These are phyloP conservation scores for Phaeosphaeria sp. DNA, from an alignment of 2,329 filamentous ascomycete genomes.

Conservation along the genomic window DNA sequence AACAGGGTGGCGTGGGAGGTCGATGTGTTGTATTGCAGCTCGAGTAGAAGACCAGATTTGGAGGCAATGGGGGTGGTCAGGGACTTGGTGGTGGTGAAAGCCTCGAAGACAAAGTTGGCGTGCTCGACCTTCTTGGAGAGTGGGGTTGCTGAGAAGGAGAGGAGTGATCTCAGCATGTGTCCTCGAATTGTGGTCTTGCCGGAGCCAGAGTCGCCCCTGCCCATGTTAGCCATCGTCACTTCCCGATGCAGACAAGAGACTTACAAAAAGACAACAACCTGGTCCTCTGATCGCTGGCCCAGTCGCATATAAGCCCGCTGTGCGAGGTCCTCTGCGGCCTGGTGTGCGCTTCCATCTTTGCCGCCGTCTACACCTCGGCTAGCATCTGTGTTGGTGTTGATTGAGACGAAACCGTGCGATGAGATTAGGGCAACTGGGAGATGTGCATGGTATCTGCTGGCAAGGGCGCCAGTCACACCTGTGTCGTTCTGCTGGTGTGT, in stretches of 20 bases:
- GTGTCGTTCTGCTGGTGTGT: constrained; percentile 79
- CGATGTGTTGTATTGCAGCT: constrained; percentile 94
- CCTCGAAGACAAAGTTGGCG: constrained; percentile 94
- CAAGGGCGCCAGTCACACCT: constrained; percentile 81
- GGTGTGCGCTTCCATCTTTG: constrained; percentile 90
- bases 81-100: constrained; percentile 95
- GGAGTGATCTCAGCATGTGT: constrained; percentile 82
- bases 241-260: constrained; percentile 45
- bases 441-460: constrained; percentile 89
- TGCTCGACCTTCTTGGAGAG: constrained; percentile 92
- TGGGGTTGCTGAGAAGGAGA: constrained; percentile 90
- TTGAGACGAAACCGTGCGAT: constrained; percentile 86
- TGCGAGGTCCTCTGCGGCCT: constrained; percentile 90
- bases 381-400: constrained; percentile 95
- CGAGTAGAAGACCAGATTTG: constrained; percentile 93
- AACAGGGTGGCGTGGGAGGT: constrained; percentile 86
- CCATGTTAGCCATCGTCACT: constrained; percentile 7
- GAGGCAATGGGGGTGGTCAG: constrained; percentile 94
- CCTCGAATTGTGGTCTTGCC: constrained; percentile 95
- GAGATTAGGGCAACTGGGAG: constrained; percentile 87
- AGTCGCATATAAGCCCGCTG: constrained; percentile 84
- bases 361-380: constrained; percentile 87
- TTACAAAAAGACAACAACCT: constrained; percentile 91
- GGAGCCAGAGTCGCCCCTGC: constrained; percentile 90
- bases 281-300: constrained; percentile 88